phyloP scores from a whole-genome alignment of 768 basidiomycete species.

The Holtermannia corniformis region DNA sequence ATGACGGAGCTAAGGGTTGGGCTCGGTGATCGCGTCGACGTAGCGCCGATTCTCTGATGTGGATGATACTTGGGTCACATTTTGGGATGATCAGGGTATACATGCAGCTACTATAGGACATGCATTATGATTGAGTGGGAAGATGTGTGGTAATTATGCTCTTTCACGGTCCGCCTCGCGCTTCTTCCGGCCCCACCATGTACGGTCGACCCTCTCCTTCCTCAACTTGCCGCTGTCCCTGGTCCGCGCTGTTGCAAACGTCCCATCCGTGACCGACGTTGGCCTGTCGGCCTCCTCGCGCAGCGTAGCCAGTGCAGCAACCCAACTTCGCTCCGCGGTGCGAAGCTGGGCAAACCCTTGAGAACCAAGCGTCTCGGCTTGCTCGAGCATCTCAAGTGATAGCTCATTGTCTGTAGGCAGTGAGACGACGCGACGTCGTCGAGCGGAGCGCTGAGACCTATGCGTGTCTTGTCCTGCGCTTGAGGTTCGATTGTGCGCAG shows the following conservation, averaged over 20 bases:
- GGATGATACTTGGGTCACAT: no score
- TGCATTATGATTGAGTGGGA: no score
- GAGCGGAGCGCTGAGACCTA: not conserved
- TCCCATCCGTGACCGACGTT: not conserved
- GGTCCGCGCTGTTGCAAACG: not conserved
- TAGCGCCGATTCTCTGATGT: slow-evolving; percentile 7
- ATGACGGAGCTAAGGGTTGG: slow-evolving; percentile 7
- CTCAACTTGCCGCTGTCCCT: not conserved
- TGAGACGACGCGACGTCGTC: not conserved
- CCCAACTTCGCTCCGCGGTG: not conserved
- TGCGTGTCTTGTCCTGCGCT: not conserved
- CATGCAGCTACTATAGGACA: no score
- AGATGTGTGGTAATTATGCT: no score
- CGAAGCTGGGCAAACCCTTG: not conserved
- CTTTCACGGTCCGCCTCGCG: no score
- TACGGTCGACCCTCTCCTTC: not conserved
- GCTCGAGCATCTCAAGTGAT: not conserved
- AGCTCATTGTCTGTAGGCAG: not conserved
- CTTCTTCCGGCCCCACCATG: not conserved
- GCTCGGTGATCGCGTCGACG: slow-evolving; percentile 13
- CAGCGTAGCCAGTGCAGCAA: not conserved
- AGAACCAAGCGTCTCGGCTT: not conserved
- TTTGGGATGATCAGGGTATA: no score
- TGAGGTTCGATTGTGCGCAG: not conserved
- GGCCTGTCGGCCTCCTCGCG: not conserved